phyloP scores from a whole-genome alignment of 2,329 filamentous ascomycete species.

The Pseudonectria foliicola region DNA sequence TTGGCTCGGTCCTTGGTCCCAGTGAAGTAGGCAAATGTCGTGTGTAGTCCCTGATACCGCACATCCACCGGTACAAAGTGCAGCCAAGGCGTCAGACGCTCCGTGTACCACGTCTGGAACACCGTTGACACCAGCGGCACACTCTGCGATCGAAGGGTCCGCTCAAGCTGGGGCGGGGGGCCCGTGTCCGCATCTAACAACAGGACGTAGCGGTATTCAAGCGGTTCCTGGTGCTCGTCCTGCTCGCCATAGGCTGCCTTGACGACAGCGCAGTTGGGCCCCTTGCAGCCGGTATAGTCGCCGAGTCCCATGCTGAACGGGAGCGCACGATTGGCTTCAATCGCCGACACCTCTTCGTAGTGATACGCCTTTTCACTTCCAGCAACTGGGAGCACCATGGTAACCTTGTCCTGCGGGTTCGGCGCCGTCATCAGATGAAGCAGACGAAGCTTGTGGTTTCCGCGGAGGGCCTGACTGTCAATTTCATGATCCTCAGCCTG shows the following conservation, averaged over 20 bases:
- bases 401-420: conserved; percentile 38
- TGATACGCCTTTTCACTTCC: conserved; percentile 34
- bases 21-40: conserved; percentile 66
- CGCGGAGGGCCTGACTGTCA: conserved; percentile 49
- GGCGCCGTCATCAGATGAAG: conserved; percentile 61
- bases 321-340: conserved; percentile 46
- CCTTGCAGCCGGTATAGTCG: conserved; percentile 49
- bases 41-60: conserved; percentile 66
- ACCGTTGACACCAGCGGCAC: conserved; percentile 65
- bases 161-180: conserved; percentile 51
- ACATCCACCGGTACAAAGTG: conserved; percentile 76
- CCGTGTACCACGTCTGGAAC: conserved; percentile 74
- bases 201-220: conserved; percentile 63
- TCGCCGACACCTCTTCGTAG: conserved; percentile 48
- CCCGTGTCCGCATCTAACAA: conserved; percentile 66
- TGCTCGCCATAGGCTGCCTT: conserved; percentile 25
- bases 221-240: conserved; percentile 41
- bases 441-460: conserved; percentile 63
- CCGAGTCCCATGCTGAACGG: conserved; percentile 53
- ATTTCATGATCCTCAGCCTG: conserved; percentile 50
- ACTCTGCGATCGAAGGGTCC: conserved; percentile 57
- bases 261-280: conserved; percentile 27
- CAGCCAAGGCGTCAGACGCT: conserved; percentile 65
- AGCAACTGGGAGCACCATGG: conserved; percentile 48
- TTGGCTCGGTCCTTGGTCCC: conserved; percentile 41